Evolutionary conservation across 352 stramenopile species (phyloP).

Genomic region (Globisporangium sylvaticum): DNA sequence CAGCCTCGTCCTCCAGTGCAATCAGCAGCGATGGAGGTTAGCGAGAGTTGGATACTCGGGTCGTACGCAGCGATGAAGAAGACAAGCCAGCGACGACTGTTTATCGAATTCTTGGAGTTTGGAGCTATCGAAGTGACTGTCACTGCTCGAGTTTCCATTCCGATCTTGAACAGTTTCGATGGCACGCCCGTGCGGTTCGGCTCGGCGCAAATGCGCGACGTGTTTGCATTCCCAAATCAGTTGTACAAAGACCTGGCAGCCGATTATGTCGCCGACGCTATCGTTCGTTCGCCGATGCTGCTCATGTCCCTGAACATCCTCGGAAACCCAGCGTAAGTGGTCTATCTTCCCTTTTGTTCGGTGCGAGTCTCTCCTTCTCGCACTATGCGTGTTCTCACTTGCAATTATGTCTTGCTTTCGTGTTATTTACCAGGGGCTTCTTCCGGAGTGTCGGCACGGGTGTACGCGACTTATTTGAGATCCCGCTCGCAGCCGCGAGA

Average conservation of each 20-base stretch:
- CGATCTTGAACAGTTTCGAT: slow-evolving; percentile 80
- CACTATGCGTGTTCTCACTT: not conserved
- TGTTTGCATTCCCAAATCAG: slow-evolving; percentile 72
- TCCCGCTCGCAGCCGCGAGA: slow-evolving; percentile 57
- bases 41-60: slow-evolving; percentile 4
- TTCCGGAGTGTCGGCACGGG: slow-evolving; percentile 63
- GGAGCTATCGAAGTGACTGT: slow-evolving; percentile 59
- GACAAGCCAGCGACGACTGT: slow-evolving; percentile 53
- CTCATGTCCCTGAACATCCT: slow-evolving; percentile 85
- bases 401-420: not conserved
- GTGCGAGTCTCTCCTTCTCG: not conserved
- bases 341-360: not conserved
- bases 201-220: slow-evolving; percentile 45
- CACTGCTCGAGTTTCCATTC: slow-evolving; percentile 72
- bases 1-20: too few relatives aligned
- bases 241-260: slow-evolving; percentile 79
- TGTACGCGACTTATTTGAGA: slow-evolving; percentile 74
- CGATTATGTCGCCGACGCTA: slow-evolving; percentile 76
- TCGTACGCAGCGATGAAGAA: slow-evolving; percentile 20
- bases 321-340: slow-evolving; percentile 79
- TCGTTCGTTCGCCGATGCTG: slow-evolving; percentile 73
- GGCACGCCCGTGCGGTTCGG: slow-evolving; percentile 69
- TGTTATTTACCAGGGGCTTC: slow-evolving; percentile 49
- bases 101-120: slow-evolving; percentile 55
- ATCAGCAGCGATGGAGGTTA: not conserved